Evolutionary conservation across 2,329 filamentous ascomycete genomes (phyloP), one percentile per base, ranked within the genome.

Genomic region (Ceratocystiopsis sp.): DNA sequence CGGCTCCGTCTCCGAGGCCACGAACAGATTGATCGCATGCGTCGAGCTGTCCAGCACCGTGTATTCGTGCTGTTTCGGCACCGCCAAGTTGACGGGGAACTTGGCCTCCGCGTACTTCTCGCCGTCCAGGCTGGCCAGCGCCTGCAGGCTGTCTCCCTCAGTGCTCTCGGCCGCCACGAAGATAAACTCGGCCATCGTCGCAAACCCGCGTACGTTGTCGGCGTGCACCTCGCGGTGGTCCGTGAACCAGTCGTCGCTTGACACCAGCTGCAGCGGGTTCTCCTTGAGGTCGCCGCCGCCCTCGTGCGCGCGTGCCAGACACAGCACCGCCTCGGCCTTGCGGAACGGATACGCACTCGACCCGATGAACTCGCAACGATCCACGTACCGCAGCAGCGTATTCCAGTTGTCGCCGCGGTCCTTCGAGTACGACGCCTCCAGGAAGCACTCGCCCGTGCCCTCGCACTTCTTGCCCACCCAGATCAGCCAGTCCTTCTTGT

Each of bases 101-200:
- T 81, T 70, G 13, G 86, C 87, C 47, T 80, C 69, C 1, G 89
- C 87, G 53, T 91, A 98, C 7, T 67, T 75, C 48, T 73, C 69
- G 43, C 87, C 93, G 55, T 98, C 84, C 37, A 96, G 67, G 57
- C 85, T 95, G 38, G 84, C 75, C 52, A 87, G 78, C 33, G 89
- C 80, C 48, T 78, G 78, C 46, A 95, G 65, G 2, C 74, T 80
- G 35, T 78, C 67, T 44, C 74, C 67, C 35, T 82, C 75, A 32
- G 76, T 66, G 46, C 86, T 75, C 46, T 80, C 71, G 7, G 80
- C 78, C 2, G 87, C 87, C 41, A 94, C 80, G 35, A 98, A 75
- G 54, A 98, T 91, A 59, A 94, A 98, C 57, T 98, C 91, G 35
- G 82, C 80, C 89, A 95, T 96, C 6, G 82, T 93, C 2, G 86